Percentiles rank a stretch among this genome's conserved stretches.
phyloP scores from a whole-genome alignment of 2,329 filamentous ascomycete genomes.

The Fusarium beomiforme region DNA sequence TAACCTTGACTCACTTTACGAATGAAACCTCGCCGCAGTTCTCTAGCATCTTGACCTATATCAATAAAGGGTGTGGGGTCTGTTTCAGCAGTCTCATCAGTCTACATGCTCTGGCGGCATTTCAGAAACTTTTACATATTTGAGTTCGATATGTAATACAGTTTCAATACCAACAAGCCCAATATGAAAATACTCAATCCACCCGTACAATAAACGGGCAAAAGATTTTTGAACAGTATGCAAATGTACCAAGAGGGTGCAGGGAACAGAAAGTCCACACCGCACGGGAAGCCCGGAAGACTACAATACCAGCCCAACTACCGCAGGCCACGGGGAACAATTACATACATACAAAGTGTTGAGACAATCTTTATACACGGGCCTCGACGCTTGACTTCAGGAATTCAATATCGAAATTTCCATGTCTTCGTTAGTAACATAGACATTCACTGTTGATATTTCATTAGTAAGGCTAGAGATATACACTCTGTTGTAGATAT shows the following conservation, averaged over 20 bases:
- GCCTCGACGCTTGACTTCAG: accelerated
- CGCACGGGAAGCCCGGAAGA: background rate
- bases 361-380: background rate
- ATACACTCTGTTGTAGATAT: too few relatives aligned
- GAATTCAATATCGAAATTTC: too few relatives aligned
- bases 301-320: background rate
- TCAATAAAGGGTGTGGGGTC: background rate
- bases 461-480: background rate
- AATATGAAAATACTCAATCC: too few relatives aligned
- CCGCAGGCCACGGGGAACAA: background rate
- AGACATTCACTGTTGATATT: too few relatives aligned
- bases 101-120: background rate
- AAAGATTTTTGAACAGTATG: too few relatives aligned
- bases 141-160: background rate
- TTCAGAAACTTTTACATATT: background rate
- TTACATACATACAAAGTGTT: background rate
- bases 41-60: background rate
- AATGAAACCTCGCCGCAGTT: background rate
- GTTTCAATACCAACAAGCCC: accelerated
- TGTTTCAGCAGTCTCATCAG: background rate
- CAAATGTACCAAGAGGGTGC: background rate
- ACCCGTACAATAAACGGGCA: too few relatives aligned
- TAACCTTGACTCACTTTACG: background rate
- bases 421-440: too few relatives aligned
- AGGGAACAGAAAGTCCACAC: background rate